Base-by-base conservation (phyloP, 352 stramenopile species). In the Phytophthora vignae region DNA sequence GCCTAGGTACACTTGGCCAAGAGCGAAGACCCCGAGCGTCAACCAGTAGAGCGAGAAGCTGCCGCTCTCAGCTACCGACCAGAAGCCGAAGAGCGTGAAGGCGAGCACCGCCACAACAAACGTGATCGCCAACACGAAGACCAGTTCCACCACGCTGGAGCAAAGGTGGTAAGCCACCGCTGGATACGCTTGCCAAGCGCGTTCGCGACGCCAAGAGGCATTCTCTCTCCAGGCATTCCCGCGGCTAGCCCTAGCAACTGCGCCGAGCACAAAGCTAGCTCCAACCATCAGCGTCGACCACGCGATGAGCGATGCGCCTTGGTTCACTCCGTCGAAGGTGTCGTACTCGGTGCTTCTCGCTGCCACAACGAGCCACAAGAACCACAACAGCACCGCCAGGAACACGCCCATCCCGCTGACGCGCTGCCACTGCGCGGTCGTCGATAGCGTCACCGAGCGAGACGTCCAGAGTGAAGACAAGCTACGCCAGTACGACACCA, bases 41-140 rank as follows among this genome's bases (percentile, higher is more conserved):
- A 79, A 62, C 73, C 73, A 79, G 55, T 66, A 73, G 3, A 70
- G 42, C 19, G 58, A 64, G 33, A 76, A 79, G 62, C 50, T 69
- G 48, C 68, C 50, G 11, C 48, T 67, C 25, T 57, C 21, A n/a
- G 60, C 52, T 11, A 72, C 55, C 2, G 56, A 61, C 73, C 73
- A 73, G 54, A 76, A 71, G 0, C 68, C 59, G 14, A 66, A 73
- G 3, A 75, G 46, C 1, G 60, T 61, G 52, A 74, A 76, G 15
- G 65, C 60, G 29, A 62, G 38, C 33, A 52, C 25, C 17, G 55
- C 54, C 42, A 42, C 60, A 33, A 76, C 44, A 53, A 79, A 60
- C 17, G 68, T 69, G 25, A 73, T 22, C 12, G 46, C 42, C 5
- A 71, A 36, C 6, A 62, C 59, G 52, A 73, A 55, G n/a, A 58